phyloP scores from a whole-genome alignment of 2,329 filamentous ascomycete species.

The Leptosphaerulina australis region DNA sequence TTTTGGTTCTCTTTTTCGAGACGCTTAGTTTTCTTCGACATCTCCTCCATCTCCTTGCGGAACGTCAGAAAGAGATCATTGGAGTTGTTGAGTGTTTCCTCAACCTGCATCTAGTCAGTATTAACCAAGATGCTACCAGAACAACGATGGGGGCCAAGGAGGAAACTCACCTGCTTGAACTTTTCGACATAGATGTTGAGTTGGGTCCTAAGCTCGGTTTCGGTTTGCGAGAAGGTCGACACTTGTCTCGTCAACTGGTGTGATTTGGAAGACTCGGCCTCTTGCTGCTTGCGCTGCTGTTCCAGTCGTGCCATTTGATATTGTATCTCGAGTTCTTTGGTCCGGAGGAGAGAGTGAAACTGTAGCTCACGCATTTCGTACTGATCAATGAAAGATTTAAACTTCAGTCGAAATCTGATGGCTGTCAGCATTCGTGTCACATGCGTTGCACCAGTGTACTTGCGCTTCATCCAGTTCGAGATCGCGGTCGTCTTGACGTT shows the following conservation, averaged over 20 bases:
- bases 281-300: conserved; percentile 85
- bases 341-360: conserved; percentile 88
- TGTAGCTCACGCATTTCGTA: conserved; percentile 95
- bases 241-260: conserved; percentile 89
- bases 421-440: conserved; percentile 15
- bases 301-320: conserved; percentile 88
- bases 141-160: conserved; percentile 24
- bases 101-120: conserved; percentile 74
- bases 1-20: conserved; percentile 95
- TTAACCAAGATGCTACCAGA: conserved; percentile 47
- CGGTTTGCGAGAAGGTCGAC: conserved; percentile 93
- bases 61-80: conserved; percentile 98
- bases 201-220: conserved; percentile 90
- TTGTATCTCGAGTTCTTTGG: conserved; percentile 94
- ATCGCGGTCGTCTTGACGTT: conserved; percentile 75
- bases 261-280: conserved; percentile 78
- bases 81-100: conserved; percentile 97
- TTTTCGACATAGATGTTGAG: conserved; percentile 99
- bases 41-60: conserved; percentile 98
- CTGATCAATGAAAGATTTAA: conserved; percentile 95
- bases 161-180: conserved; percentile 86
- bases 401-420: conserved; percentile 69
- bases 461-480: conserved; percentile 90
- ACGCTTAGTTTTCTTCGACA: conserved; percentile 98
- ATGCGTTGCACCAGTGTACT: conserved; percentile 41